phyloP scores from a whole-genome alignment of 495 filamentous ascomycete species.

The Cladorrhinum samala region DNA sequence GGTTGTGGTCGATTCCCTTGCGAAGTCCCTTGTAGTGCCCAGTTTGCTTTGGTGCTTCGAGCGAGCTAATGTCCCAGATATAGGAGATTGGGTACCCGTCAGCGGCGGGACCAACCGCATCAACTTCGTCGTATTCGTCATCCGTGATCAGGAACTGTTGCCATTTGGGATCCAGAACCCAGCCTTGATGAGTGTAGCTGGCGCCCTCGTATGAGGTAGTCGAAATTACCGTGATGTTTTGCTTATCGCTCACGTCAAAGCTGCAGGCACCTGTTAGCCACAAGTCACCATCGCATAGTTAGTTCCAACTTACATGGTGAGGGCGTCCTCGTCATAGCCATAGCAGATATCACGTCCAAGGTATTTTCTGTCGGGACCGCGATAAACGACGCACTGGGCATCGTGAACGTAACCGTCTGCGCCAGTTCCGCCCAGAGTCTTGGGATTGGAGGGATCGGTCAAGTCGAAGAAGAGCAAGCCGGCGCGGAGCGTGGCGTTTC shows the following conservation, averaged over 20 bases:
- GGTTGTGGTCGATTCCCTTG: slow-evolving; percentile 52
- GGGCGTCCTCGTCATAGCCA: slow-evolving; percentile 44
- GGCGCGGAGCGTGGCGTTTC: slow-evolving; percentile 26
- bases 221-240: slow-evolving; percentile 42
- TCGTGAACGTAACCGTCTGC: slow-evolving; percentile 53
- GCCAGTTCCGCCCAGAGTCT: slow-evolving; percentile 37
- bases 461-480: slow-evolving; percentile 49
- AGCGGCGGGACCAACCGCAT: slow-evolving; percentile 35
- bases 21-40: slow-evolving; percentile 39
- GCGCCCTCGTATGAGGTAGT: slow-evolving; percentile 48
- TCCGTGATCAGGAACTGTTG: slow-evolving; percentile 46
- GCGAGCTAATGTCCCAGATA: slow-evolving; percentile 50
- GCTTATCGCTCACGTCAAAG: slow-evolving; percentile 51
- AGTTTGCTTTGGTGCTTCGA: slow-evolving; percentile 43
- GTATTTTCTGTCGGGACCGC: slow-evolving; percentile 46
- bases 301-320: slow-evolving; percentile 37
- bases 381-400: slow-evolving; percentile 50
- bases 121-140: slow-evolving; percentile 50
- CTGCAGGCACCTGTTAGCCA: slow-evolving; percentile 25
- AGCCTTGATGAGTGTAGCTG: slow-evolving; percentile 48
- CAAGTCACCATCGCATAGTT: too few species aligned
- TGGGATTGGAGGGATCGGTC: slow-evolving; percentile 41
- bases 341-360: slow-evolving; percentile 50
- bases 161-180: slow-evolving; percentile 39
- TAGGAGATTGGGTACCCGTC: slow-evolving; percentile 39